Percentiles rank a stretch among this genome's conserved stretches.
phyloP scores from a whole-genome alignment of 495 filamentous ascomycete species.

The Aspergillus sclerotioniger region DNA sequence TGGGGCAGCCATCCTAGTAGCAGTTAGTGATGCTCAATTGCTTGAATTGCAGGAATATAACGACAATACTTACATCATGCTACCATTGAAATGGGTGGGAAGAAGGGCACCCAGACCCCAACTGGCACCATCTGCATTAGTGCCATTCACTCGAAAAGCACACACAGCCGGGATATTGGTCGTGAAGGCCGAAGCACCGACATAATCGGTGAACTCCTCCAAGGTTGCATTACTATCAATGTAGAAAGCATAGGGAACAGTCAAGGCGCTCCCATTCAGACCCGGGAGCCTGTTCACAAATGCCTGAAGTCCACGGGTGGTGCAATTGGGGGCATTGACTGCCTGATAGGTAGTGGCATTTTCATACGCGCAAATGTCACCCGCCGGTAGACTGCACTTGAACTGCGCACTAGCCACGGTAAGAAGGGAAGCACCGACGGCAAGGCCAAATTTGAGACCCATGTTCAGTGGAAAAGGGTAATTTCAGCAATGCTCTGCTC shows the following conservation, averaged over 20 bases:
- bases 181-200: background rate
- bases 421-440: background rate
- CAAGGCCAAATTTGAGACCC: background rate
- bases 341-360: background rate
- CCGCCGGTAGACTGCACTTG: background rate
- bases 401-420: background rate
- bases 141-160: background rate
- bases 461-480: background rate
- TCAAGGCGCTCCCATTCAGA: background rate
- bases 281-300: background rate
- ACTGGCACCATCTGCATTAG: background rate
- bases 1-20: background rate
- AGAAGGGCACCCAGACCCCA: background rate
- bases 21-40: background rate
- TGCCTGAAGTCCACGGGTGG: background rate
- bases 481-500: too few relatives aligned
- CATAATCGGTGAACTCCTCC: background rate
- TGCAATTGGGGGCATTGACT: background rate
- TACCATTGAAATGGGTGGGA: background rate
- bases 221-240: background rate
- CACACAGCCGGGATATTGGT: background rate
- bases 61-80: background rate
- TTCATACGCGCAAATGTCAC: background rate
- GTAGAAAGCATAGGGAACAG: background rate
- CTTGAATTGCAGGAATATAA: background rate